These are phyloP conservation scores for Notholithocarpus densiflorus DNA, from an alignment of 306 rosid genomes.

Conservation along the genomic window DNA sequence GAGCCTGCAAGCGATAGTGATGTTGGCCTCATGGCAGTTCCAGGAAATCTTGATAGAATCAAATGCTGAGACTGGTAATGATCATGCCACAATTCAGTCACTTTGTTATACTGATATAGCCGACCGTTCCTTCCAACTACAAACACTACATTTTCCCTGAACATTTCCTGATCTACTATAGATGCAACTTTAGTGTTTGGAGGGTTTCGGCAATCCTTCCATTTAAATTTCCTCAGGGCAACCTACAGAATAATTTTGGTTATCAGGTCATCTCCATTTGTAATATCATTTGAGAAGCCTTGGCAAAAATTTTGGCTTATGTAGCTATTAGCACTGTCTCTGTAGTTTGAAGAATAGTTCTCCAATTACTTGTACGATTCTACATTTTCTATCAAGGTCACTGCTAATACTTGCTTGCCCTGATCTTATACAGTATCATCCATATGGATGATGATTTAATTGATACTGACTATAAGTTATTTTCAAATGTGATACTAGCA, in stretches of 20 bases:
- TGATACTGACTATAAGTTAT: too few relatives aligned
- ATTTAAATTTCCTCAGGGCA: constrained; percentile 72
- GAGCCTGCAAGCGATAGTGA: constrained; percentile 63
- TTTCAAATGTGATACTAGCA: too few relatives aligned
- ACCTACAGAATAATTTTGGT: constrained; percentile 51
- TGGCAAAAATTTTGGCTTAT: background rate
- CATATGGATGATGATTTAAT: too few relatives aligned
- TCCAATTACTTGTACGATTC: background rate
- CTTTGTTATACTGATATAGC: constrained; percentile 86
- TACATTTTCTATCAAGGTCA: background rate
- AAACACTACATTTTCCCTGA: constrained; percentile 78
- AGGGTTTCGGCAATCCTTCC: constrained; percentile 87
- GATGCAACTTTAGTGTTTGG: constrained; percentile 55
- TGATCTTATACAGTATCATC: too few relatives aligned
- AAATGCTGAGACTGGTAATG: constrained; percentile 89
- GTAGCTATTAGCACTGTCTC: background rate
- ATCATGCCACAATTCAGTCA: constrained; percentile 85
- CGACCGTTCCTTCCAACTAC: constrained; percentile 75
- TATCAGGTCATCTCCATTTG: background rate
- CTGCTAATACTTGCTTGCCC: background rate
- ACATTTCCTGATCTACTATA: constrained; percentile 72
- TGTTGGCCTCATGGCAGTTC: constrained; percentile 71
- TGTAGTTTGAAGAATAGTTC: background rate
- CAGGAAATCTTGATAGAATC: constrained; percentile 65
- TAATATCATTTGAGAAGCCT: background rate